Base-by-base conservation (phyloP, 371 early-diverging fungal species). In the Coemansia sp. region DNA sequence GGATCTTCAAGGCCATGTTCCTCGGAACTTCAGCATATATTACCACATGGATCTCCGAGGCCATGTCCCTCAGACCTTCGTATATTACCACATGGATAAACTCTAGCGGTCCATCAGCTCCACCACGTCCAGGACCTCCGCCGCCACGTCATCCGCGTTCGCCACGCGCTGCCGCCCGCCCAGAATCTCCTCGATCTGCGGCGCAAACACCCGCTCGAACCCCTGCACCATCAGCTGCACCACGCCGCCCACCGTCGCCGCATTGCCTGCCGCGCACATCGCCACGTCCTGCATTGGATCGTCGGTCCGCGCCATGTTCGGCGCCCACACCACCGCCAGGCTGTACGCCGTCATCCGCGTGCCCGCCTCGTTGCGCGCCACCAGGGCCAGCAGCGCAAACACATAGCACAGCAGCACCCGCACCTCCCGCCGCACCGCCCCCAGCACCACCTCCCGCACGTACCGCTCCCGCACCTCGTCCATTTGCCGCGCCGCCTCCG, bases 341-440 rank as follows among this genome's bases (percentile, higher is more conserved):
- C 94, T 97, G 57, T 85, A 80, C 3, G 87, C 68, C 24, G 86
- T 89, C 97, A 97, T 97, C 42, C 83, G 80, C 66, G 92, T 97
- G 8, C 66, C 68, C 14, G 76, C 77, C 2, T 80, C 70, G 65
- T 87, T 69, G 2, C 81, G 74, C 18, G 87, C 84, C 8, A 93
- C 87, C 34, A 81, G 67, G 51, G 78, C 65, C 24, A 93, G 81
- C 51, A 92, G 84, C n/a, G 72, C 65, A 55, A 86, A 86, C 16
- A 90, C 71, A 48, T 84, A 84, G 58, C 80, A 80, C 53, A 93
- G 70, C 24, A 93, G 67, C 4, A 78, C 60, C 32, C 76, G 63
- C 29, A 63, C 66, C 39, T 81, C 80, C 6, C 38, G 62, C 11
- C 80, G 43, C 10, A 87, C 67, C 36, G 69, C 52, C 4, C 81